Evolutionary conservation across 1,284 basidiomycete genomes (phyloP).

Genomic region (Ustilago trichophora): DNA sequence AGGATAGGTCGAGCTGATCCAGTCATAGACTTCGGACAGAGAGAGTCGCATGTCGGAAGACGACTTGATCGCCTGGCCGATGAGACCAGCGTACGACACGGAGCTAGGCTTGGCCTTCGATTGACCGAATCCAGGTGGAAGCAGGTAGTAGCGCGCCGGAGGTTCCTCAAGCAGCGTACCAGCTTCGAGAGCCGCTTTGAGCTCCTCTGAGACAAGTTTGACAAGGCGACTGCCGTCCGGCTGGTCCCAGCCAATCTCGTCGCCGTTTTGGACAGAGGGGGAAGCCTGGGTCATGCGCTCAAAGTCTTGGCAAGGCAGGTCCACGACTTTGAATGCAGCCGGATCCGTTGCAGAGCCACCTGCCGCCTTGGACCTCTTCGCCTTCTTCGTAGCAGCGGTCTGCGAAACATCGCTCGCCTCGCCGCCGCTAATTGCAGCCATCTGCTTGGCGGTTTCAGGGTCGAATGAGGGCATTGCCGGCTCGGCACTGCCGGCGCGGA

Average conservation of each 20-base stretch:
- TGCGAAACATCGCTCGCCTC: conserved; percentile 12
- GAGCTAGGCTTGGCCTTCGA: conserved; percentile 58
- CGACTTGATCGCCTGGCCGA: conserved; percentile 90
- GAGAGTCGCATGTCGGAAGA: conserved; percentile 85
- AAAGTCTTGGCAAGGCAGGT: conserved; percentile 39
- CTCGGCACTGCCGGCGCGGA: conserved; percentile 20
- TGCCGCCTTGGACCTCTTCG: conserved; percentile 24
- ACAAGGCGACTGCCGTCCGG: conserved; percentile 62
- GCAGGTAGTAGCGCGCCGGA: conserved; percentile 58
- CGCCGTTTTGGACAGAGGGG: conserved; percentile 38
- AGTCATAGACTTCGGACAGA: conserved; percentile 93
- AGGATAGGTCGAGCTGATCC: conserved; percentile 91
- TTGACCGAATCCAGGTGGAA: conserved; percentile 58
- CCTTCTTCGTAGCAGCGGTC: conserved; percentile 18
- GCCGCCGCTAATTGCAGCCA: background rate
- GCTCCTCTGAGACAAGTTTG: conserved; percentile 64
- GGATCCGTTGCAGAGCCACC: conserved; percentile 21
- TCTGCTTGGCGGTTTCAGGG: background rate
- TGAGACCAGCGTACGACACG: conserved; percentile 87
- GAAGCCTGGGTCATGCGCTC: conserved; percentile 32
- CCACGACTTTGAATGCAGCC: conserved; percentile 24
- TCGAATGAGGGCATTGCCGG: conserved; percentile 8
- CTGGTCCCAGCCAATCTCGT: conserved; percentile 59
- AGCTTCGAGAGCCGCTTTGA: conserved; percentile 59
- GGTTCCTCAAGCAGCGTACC: conserved; percentile 59